Percentiles rank a stretch among this genome's conserved stretches.
Conservation (phyloP, 257 asterid genomes). For the Thymus quinquecostatus region DNA sequence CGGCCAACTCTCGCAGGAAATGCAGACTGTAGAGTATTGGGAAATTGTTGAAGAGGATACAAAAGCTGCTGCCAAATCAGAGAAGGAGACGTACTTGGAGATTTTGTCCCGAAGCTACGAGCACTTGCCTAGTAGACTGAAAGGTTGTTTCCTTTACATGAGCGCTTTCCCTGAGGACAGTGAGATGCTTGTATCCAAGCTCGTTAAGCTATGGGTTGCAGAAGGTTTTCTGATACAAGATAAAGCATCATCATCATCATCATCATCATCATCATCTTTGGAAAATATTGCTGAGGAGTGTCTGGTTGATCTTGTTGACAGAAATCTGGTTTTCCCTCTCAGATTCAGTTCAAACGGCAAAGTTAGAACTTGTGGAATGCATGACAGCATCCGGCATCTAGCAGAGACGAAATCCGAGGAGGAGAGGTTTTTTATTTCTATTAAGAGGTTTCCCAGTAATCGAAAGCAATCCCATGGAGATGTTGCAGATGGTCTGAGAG, state of each 20-base stretch:
- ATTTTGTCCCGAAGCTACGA: slow-evolving; percentile 42
- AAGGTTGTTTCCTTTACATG: slow-evolving; percentile 45
- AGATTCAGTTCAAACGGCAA: slow-evolving; percentile 19
- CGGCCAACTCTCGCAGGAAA: slow-evolving; percentile 34
- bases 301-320: slow-evolving; percentile 30
- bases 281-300: slow-evolving; percentile 29
- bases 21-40: slow-evolving; percentile 21
- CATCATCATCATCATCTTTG: not conserved
- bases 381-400: slow-evolving; percentile 34
- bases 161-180: slow-evolving; percentile 41
- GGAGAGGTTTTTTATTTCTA: slow-evolving; percentile 33
- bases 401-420: slow-evolving; percentile 24
- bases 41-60: slow-evolving; percentile 27
- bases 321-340: slow-evolving; percentile 31
- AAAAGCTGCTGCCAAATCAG: slow-evolving; percentile 11
- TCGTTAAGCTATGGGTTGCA: slow-evolving; percentile 43
- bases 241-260: no score
- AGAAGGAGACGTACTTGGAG: slow-evolving; percentile 15
- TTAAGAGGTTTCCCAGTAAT: slow-evolving; percentile 4
- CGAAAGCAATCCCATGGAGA: not conserved
- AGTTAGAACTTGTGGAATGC: slow-evolving; percentile 32
- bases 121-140: slow-evolving; percentile 34
- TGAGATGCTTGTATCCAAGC: slow-evolving; percentile 34
- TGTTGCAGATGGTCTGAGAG: not conserved
- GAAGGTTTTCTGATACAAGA: slow-evolving; percentile 35